A percentile compares a stretch with the other conserved stretches of the same genome.
Evolutionary conservation across 345 rosid genomes (phyloP).

Genomic region (Melastoma malabathricum): DNA sequence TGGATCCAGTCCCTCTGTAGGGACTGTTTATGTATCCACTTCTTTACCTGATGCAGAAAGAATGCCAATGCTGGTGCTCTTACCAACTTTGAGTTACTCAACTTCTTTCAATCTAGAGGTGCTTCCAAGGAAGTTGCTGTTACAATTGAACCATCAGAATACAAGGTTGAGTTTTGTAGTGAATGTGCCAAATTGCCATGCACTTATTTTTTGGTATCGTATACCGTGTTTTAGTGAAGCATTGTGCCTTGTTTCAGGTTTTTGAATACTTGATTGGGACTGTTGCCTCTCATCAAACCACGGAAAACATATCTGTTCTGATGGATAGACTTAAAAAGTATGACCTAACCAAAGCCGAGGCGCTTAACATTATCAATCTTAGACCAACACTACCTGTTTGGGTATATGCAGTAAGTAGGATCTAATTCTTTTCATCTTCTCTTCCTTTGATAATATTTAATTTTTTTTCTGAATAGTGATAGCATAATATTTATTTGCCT

Average conservation of each 20-base stretch:
- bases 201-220: not conserved
- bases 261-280: slow-evolving; percentile 54
- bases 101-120: slow-evolving; percentile 57
- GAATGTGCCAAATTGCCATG: not conserved
- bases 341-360: slow-evolving; percentile 67
- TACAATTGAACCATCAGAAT: slow-evolving; percentile 52
- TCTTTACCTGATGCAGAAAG: slow-evolving; percentile 30
- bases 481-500: too few species aligned
- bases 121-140: slow-evolving; percentile 60
- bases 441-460: not conserved
- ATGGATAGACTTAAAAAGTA: slow-evolving; percentile 38
- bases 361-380: slow-evolving; percentile 54
- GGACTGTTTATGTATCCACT: not conserved
- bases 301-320: slow-evolving; percentile 37
- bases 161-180: slow-evolving; percentile 26
- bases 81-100: slow-evolving; percentile 63
- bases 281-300: slow-evolving; percentile 45
- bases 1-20: too few species aligned
- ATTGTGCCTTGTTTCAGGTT: slow-evolving; percentile 27
- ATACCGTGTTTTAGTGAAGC: too few species aligned
- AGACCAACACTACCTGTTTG: slow-evolving; percentile 45
- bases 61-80: slow-evolving; percentile 58
- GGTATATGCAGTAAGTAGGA: slow-evolving; percentile 30
- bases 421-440: slow-evolving; percentile 1
- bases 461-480: too few species aligned